These are phyloP conservation scores for Forsythia viridissima DNA, from an alignment of 257 asterid genomes.

Conservation along the genomic window DNA sequence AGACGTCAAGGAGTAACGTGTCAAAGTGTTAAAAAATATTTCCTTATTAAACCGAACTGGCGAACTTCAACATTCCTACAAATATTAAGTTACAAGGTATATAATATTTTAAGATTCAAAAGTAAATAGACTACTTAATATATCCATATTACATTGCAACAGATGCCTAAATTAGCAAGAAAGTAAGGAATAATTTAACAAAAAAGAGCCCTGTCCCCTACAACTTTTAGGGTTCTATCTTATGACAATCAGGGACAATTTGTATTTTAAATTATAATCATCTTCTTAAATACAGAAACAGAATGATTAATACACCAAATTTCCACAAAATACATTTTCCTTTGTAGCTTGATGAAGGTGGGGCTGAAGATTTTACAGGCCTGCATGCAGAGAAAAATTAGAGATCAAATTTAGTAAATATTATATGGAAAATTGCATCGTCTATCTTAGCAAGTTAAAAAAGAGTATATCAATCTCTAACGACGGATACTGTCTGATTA, in stretches of 20 bases:
- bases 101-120: background rate
- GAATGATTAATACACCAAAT: conserved; percentile 20
- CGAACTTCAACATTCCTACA: background rate
- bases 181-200: conserved; percentile 38
- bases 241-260: background rate
- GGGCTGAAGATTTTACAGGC: conserved; percentile 35
- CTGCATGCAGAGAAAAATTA: conserved; percentile 21
- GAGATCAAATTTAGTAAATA: background rate
- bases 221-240: conserved; percentile 1
- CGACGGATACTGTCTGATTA: background rate
- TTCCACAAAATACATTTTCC: conserved; percentile 31
- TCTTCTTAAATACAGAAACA: conserved; percentile 33
- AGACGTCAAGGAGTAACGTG: no score
- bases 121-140: background rate
- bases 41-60: background rate
- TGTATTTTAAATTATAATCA: conserved; percentile 1
- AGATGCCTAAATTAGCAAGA: conserved; percentile 40
- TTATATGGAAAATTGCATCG: background rate
- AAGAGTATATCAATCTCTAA: background rate
- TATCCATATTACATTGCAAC: background rate
- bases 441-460: background rate
- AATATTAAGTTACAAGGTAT: background rate
- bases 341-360: conserved; percentile 22
- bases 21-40: no score
- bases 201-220: background rate